Percentiles rank a stretch among this genome's conserved stretches.
phyloP scores from a whole-genome alignment of 768 basidiomycete species.

The Hortiboletus flavorubellus region DNA sequence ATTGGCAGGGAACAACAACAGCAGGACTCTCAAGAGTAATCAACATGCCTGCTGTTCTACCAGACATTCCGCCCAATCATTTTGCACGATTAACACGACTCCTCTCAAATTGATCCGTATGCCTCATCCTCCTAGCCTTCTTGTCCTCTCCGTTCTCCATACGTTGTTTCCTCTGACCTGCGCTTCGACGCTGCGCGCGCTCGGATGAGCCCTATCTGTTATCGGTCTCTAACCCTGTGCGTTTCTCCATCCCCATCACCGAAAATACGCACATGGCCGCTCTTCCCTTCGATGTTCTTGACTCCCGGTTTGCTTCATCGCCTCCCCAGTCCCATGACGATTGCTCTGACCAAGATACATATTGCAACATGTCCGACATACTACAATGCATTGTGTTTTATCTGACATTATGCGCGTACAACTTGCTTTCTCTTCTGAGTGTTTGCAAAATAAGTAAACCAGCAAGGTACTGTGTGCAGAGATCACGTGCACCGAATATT shows the following conservation, averaged over 20 bases:
- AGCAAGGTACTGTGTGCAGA: not conserved
- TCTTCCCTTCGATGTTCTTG: slow-evolving; percentile 29
- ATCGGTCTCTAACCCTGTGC: slow-evolving; percentile 25
- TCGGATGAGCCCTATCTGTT: slow-evolving; percentile 20
- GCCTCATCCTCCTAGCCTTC: slow-evolving; percentile 25
- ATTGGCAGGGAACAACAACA: slow-evolving; percentile 82
- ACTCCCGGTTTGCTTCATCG: slow-evolving; percentile 20
- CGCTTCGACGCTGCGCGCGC: slow-evolving; percentile 8
- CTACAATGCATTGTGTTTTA: slow-evolving; percentile 33
- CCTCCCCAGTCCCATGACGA: slow-evolving; percentile 6
- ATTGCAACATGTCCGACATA: slow-evolving; percentile 30
- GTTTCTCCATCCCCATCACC: slow-evolving; percentile 13
- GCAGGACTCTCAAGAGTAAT: slow-evolving; percentile 59
- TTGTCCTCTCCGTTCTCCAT: slow-evolving; percentile 24
- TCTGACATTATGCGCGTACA: slow-evolving; percentile 23
- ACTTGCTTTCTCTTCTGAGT: slow-evolving; percentile 8
- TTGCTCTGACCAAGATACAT: slow-evolving; percentile 26
- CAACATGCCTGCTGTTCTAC: not conserved
- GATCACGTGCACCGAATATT: slow-evolving; percentile 19
- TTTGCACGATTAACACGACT: slow-evolving; percentile 17
- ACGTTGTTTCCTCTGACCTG: slow-evolving; percentile 10
- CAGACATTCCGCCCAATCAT: not conserved
- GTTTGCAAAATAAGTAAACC: not conserved
- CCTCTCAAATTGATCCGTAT: slow-evolving; percentile 21
- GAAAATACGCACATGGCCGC: slow-evolving; percentile 24